Percentiles rank a stretch among this genome's conserved stretches.
phyloP scores from a whole-genome alignment of 805 yeast species.

The Jamesozyma piceae region DNA sequence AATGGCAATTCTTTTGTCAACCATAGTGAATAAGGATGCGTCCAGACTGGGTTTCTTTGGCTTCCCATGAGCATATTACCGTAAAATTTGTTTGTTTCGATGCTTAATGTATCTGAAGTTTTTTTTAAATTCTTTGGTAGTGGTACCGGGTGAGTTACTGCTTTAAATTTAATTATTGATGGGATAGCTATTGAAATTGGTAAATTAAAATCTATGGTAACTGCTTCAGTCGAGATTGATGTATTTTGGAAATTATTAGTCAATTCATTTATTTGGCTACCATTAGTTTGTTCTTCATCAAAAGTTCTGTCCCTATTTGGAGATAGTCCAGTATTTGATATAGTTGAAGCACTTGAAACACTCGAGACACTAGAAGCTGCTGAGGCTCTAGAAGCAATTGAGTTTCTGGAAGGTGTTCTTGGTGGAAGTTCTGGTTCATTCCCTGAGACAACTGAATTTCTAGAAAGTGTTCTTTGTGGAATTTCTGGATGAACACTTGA shows the following conservation, averaged over 20 bases:
- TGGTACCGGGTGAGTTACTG: constrained; percentile 21
- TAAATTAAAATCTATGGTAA: constrained; percentile 32
- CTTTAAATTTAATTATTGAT: constrained; percentile 37
- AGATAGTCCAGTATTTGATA: no score
- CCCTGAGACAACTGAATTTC: not conserved
- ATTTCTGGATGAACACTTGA: not conserved
- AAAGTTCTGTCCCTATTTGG: no score
- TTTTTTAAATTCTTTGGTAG: constrained; percentile 26
- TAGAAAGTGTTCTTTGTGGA: not conserved
- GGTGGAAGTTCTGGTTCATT: not conserved
- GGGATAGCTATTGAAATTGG: constrained; percentile 38
- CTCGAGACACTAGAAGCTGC: no score
- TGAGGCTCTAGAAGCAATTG: not conserved
- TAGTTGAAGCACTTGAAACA: no score
- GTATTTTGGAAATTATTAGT: not conserved
- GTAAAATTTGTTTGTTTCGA: constrained; percentile 71
- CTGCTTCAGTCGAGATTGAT: not conserved
- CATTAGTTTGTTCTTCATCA: not conserved
- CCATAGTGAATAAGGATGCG: constrained; percentile 78
- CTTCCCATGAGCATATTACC: constrained; percentile 59
- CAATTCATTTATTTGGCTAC: not conserved
- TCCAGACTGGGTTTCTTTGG: constrained; percentile 66
- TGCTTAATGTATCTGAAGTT: constrained; percentile 33
- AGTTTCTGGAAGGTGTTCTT: not conserved
- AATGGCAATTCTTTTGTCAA: constrained; percentile 39